Conservation (phyloP, 2,329 filamentous ascomycete species). For the Colletotrichum sp. region DNA sequence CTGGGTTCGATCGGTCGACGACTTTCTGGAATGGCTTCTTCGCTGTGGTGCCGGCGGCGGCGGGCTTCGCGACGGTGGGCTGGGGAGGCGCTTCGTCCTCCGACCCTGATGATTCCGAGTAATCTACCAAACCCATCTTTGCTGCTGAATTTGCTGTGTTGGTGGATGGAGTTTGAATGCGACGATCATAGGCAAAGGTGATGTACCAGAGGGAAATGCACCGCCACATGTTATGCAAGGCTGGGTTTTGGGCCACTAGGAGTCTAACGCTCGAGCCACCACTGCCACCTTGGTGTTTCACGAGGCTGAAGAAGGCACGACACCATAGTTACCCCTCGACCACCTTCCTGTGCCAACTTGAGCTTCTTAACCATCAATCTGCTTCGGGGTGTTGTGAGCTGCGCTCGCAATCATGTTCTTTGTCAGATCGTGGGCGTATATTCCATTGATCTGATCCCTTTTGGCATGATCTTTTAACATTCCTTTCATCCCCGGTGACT, state of each 20-base stretch:
- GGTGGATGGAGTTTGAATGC: not conserved
- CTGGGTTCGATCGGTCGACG: slow-evolving; percentile 79
- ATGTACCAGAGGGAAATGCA: not conserved
- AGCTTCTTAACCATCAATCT: not conserved
- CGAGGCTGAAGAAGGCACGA: slow-evolving; percentile 21
- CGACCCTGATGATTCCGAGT: slow-evolving; percentile 80
- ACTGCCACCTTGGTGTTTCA: slow-evolving; percentile 16
- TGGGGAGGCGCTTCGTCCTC: slow-evolving; percentile 46
- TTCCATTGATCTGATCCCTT: not conserved
- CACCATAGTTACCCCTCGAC: slow-evolving; percentile 2
- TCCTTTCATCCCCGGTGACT: slow-evolving; percentile 8
- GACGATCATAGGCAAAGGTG: slow-evolving; percentile 1
- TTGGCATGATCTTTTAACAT: slow-evolving; percentile 7
- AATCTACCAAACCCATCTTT: slow-evolving; percentile 79
- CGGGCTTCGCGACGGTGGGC: slow-evolving; percentile 32
- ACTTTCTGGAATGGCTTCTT: slow-evolving; percentile 77
- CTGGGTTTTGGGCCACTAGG: not conserved
- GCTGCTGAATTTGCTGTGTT: not conserved
- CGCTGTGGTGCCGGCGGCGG: slow-evolving; percentile 26
- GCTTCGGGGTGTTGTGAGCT: slow-evolving; percentile 12
- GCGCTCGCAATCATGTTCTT: slow-evolving; percentile 19
- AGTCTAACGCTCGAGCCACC: not conserved
- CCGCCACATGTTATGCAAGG: slow-evolving; percentile 12
- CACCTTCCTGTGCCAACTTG: not conserved
- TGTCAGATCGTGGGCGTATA: not conserved